phyloP scores from a whole-genome alignment of 192 early-diverging fungal species.

The Coemansia sp. region DNA sequence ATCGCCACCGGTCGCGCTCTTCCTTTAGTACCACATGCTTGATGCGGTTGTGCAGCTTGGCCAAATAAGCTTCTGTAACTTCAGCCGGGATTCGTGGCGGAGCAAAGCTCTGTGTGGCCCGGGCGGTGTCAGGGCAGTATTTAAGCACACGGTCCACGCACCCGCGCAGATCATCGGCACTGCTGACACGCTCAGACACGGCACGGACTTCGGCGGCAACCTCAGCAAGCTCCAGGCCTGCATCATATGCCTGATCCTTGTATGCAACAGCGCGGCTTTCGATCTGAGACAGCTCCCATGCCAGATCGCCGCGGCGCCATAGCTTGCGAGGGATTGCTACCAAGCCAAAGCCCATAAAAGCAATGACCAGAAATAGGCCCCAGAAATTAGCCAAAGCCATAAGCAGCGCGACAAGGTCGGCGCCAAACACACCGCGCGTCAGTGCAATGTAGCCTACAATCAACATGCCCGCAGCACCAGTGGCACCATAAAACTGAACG shows the following conservation, averaged over 20 bases:
- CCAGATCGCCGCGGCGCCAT: slow-evolving; percentile 72
- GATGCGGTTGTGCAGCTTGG: slow-evolving; percentile 65
- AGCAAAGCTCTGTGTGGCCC: slow-evolving; percentile 1
- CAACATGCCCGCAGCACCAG: slow-evolving; percentile 65
- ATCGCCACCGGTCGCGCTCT: slow-evolving; percentile 78
- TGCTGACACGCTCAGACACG: slow-evolving; percentile 32
- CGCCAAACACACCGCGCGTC: slow-evolving; percentile 53
- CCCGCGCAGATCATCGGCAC: slow-evolving; percentile 55
- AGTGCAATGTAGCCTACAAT: slow-evolving; percentile 73
- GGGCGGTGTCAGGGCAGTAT: slow-evolving; percentile 41
- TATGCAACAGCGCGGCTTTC: slow-evolving; percentile 63
- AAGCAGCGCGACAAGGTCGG: slow-evolving; percentile 67
- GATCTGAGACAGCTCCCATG: slow-evolving; percentile 61
- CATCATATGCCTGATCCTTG: slow-evolving; percentile 82
- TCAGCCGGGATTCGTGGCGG: slow-evolving; percentile 47
- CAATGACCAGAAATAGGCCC: slow-evolving; percentile 83
- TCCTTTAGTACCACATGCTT: slow-evolving; percentile 67
- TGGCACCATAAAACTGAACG: slow-evolving; percentile 73
- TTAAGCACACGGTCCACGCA: slow-evolving; percentile 65
- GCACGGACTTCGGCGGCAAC: slow-evolving; percentile 38
- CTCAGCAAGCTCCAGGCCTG: slow-evolving; percentile 77
- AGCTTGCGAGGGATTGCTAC: slow-evolving; percentile 84
- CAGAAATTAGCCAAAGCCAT: slow-evolving; percentile 95
- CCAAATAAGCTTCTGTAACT: slow-evolving; percentile 65
- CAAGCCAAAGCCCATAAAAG: slow-evolving; percentile 91